Evolutionary conservation across 129 eudicot genomes (phyloP), one percentile per base, ranked within the genome.

Genomic region (Artemisia tridentata): DNA sequence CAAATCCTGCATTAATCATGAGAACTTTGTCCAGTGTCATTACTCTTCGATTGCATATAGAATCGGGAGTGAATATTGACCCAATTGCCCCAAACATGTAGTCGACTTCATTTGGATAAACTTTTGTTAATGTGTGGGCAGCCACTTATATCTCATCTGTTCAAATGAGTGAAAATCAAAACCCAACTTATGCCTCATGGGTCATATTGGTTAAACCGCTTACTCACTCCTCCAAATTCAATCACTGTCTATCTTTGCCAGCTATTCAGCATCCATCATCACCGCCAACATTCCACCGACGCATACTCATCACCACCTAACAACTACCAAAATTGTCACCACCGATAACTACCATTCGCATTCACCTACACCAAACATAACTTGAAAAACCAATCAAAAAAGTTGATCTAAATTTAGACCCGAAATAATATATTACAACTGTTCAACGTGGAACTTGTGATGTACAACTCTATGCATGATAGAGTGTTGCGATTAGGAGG

Each of bases 361-460:
- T 52, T 69, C 34, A 31, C 63, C 63, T 2, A 27, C 31, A 11
- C 50, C 31, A 27, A 53, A 52, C 49, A 11, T 16, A 12, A 54
- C 34, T 56, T 17, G 19, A 69, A 20, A 38, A 55, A 47, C 6
- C 64, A 58, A 58, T 50, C 4, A 38, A 25, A n/a, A 48, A 2
- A 17, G 23, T 13, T 23, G 41, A 48, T 67, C 18, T 48, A 43
- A 47, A 48, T 11, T 3, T 14, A 48, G 48, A 12, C 14, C 57
- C 23, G 20, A 21, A 3, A 67, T 21, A 49, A 8, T 27, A 52
- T 49, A 25, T 52, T 14, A 52, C 11, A 17, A 52, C 8, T 11
- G 53, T 69, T 12, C 54, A 38, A 69, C 48, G 34, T 53, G 63
- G 63, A 69, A 69, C 73, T 69, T 25, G 63, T 13, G 10, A 69